Evolutionary conservation across 768 basidiomycete genomes (phyloP).

Genomic region (Mycena rosella): DNA sequence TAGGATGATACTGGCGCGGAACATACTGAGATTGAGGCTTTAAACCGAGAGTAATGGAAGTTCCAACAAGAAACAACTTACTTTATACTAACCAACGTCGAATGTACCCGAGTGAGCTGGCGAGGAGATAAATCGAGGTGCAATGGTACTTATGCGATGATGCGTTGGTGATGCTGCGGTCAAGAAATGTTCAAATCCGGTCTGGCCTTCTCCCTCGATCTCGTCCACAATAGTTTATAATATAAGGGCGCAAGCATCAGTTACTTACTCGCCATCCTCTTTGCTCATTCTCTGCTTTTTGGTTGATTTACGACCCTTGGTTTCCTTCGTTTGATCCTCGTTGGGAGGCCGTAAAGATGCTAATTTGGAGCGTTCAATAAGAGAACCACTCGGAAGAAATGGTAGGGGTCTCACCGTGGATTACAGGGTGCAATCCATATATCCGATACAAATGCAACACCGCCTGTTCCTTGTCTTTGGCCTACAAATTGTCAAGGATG

Average conservation of each 20-base stretch:
- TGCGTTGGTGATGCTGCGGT: too few relatives aligned
- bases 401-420: conserved; percentile 55
- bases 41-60: background rate
- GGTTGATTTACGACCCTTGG: conserved; percentile 58
- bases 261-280: conserved; percentile 11
- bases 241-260: too few relatives aligned
- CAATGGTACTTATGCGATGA: too few relatives aligned
- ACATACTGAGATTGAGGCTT: conserved; percentile 21
- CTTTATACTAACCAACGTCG: too few relatives aligned
- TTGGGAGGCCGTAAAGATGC: conserved; percentile 60
- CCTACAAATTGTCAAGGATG: conserved; percentile 48
- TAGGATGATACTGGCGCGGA: conserved; percentile 26
- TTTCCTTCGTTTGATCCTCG: conserved; percentile 57
- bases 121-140: too few relatives aligned
- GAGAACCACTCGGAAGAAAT: background rate
- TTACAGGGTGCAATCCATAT: conserved; percentile 77
- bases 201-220: too few relatives aligned
- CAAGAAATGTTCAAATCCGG: too few relatives aligned
- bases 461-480: conserved; percentile 94
- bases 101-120: too few relatives aligned
- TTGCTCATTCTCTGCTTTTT: conserved; percentile 45
- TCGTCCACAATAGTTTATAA: too few relatives aligned
- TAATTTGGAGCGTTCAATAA: conserved; percentile 33
- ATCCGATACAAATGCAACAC: conserved; percentile 88
- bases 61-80: too few relatives aligned